Conservation (phyloP, 305 asterid genomes). For the Fraxinus greggii region DNA sequence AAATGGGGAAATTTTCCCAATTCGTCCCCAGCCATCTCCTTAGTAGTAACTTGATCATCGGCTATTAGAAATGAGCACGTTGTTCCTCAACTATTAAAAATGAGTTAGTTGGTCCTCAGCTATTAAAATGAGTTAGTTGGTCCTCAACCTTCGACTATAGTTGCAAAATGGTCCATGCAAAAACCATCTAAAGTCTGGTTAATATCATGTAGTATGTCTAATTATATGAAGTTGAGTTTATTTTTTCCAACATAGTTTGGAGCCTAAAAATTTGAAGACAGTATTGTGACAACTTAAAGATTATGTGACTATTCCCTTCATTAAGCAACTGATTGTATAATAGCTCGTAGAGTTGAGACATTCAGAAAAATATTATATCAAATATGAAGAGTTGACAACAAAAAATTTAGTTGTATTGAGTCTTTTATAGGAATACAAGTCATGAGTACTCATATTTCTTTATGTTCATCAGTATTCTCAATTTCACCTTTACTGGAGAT, state of each 20-base stretch:
- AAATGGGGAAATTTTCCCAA: not conserved
- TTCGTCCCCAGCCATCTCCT: not conserved
- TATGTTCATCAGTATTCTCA: not conserved
- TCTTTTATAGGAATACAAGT: no score
- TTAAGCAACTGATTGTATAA: no score
- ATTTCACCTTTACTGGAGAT: not conserved
- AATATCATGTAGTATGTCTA: not conserved
- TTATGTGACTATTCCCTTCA: no score
- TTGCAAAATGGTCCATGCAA: not conserved
- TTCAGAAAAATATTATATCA: no score
- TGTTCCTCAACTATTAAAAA: not conserved
- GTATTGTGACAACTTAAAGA: not conserved
- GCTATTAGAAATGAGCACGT: not conserved
- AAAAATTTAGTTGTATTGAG: no score
- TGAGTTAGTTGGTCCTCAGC: constrained; percentile 22
- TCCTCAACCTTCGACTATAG: not conserved
- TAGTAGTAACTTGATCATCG: not conserved
- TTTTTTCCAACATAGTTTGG: not conserved
- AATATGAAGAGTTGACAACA: no score
- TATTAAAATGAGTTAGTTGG: not conserved
- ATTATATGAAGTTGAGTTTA: not conserved
- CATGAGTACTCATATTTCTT: not conserved
- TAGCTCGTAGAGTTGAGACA: not conserved
- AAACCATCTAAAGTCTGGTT: not conserved
- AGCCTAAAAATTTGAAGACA: not conserved